Conservation (phyloP, 2,329 filamentous ascomycete species). For the Cercospora zeae-maydis region DNA sequence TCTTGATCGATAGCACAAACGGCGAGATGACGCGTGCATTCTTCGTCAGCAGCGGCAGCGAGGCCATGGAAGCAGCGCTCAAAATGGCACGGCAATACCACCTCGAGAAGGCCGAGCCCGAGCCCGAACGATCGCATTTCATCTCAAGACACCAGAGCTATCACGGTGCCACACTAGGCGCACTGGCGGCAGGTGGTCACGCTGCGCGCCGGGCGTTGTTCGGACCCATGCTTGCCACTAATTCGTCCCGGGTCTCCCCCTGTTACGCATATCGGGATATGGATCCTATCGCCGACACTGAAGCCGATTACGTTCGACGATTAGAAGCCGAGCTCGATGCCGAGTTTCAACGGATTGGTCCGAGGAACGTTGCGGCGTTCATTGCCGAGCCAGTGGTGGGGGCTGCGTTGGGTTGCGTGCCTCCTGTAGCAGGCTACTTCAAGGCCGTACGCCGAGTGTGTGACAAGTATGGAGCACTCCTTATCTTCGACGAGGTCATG, state of each 20-base stretch:
- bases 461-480: constrained; percentile 64
- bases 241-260: constrained; percentile 59
- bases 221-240: constrained; percentile 53
- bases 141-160: constrained; percentile 65
- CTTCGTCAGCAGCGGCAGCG: constrained; percentile 58
- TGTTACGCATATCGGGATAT: constrained; percentile 62
- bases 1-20: constrained; percentile 51
- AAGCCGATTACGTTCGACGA: constrained; percentile 57
- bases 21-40: constrained; percentile 54
- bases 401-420: constrained; percentile 66
- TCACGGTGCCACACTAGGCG: constrained; percentile 67
- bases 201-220: constrained; percentile 58
- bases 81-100: constrained; percentile 67
- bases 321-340: constrained; percentile 63
- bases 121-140: constrained; percentile 57
- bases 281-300: constrained; percentile 35
- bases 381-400: constrained; percentile 71
- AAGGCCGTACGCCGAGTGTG: constrained; percentile 65
- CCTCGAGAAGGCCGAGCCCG: constrained; percentile 51
- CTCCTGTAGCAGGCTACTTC: constrained; percentile 65
- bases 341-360: constrained; percentile 62
- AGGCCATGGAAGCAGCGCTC: constrained; percentile 65
- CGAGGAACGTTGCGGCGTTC: constrained; percentile 66
- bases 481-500: constrained; percentile 81
- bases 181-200: constrained; percentile 63